phyloP scores from a whole-genome alignment of 495 filamentous ascomycete species.

The Aspergillus asperescens region DNA sequence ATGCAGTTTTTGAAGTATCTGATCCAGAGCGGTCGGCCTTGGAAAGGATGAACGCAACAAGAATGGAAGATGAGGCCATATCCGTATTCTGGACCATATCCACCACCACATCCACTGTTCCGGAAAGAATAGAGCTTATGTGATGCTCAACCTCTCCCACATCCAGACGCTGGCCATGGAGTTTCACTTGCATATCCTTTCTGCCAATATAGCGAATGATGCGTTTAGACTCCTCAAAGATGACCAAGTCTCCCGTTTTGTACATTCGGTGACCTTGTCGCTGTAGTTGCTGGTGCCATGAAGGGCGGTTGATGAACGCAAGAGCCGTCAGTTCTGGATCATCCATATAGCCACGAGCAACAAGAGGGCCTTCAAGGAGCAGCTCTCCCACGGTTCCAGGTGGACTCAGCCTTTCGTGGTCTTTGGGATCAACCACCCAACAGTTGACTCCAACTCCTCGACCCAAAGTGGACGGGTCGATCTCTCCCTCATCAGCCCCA shows the following conservation, averaged over 20 bases:
- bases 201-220: slow-evolving; percentile 36
- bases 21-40: too few relatives aligned
- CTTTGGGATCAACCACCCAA: background rate
- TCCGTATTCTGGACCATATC: background rate
- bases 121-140: background rate
- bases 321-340: slow-evolving; percentile 18
- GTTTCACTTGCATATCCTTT: slow-evolving; percentile 25
- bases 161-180: slow-evolving; percentile 15
- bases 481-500: too few relatives aligned
- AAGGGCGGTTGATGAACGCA: slow-evolving; percentile 17
- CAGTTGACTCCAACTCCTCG: background rate
- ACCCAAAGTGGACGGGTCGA: background rate
- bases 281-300: background rate
- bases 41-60: too few relatives aligned
- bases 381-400: slow-evolving; percentile 44
- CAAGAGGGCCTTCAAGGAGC: slow-evolving; percentile 36
- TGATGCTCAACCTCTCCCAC: slow-evolving; percentile 30
- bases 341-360: slow-evolving; percentile 19
- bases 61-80: too few relatives aligned
- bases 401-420: slow-evolving; percentile 22
- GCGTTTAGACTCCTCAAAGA: slow-evolving; percentile 29
- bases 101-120: background rate
- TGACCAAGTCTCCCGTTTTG: slow-evolving; percentile 28
- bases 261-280: too few relatives aligned
- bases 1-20: background rate